These are phyloP conservation scores for Mycena polygramma DNA, from an alignment of 768 basidiomycete species.

Conservation along the genomic window DNA sequence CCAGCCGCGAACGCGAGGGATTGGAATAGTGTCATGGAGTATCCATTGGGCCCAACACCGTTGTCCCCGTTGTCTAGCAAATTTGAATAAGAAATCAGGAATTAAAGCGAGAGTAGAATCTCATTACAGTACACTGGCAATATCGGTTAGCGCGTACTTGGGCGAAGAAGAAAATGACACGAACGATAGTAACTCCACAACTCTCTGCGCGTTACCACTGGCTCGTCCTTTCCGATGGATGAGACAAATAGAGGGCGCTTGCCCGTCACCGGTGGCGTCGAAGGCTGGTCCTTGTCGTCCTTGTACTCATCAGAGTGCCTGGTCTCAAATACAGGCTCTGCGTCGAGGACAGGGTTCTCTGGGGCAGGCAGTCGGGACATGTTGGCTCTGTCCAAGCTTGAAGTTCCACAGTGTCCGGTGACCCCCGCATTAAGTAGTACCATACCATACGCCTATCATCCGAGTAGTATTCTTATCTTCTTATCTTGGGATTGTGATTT, in stretches of 20 bases:
- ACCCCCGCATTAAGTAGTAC: background rate
- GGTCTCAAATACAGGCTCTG: constrained; percentile 20
- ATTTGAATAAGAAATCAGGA: background rate
- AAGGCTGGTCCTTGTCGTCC: constrained; percentile 28
- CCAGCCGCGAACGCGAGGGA: constrained; percentile 79
- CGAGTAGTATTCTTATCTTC: background rate
- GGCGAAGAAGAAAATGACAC: constrained; percentile 40
- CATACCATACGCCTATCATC: background rate
- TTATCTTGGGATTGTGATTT: background rate
- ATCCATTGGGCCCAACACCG: constrained; percentile 79
- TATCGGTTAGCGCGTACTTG: constrained; percentile 4
- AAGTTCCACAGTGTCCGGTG: constrained; percentile 26
- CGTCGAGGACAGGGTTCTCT: constrained; percentile 38
- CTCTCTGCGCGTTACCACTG: constrained; percentile 78
- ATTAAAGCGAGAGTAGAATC: background rate
- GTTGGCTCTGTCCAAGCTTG: background rate
- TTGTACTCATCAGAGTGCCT: constrained; percentile 33
- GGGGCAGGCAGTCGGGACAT: constrained; percentile 47
- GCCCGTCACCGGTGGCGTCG: constrained; percentile 24
- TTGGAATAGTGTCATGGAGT: constrained; percentile 83
- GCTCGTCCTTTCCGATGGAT: constrained; percentile 64
- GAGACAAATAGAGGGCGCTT: constrained; percentile 52
- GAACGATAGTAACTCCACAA: constrained; percentile 85
- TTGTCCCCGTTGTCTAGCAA: constrained; percentile 59
- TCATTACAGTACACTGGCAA: constrained; percentile 60